Conservation (phyloP, 768 basidiomycete species). For the Lepiota venenata region DNA sequence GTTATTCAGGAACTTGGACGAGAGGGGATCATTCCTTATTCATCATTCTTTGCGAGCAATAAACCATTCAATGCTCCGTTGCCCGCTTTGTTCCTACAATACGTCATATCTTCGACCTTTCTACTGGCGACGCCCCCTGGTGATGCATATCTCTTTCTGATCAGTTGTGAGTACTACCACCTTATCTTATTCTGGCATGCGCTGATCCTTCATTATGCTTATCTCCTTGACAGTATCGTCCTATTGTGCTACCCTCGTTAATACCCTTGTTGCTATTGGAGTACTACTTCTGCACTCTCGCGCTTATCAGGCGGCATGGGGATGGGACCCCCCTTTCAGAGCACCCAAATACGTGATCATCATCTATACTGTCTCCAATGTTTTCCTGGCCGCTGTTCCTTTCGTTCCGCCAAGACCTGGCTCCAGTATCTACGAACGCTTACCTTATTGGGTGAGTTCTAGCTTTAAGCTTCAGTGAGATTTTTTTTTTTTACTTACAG, state of each 20-base stretch:
- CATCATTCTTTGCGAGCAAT: constrained; percentile 66
- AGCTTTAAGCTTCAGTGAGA: background rate
- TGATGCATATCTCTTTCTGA: constrained; percentile 70
- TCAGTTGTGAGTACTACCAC: constrained; percentile 46
- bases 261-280: constrained; percentile 57
- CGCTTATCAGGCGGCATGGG: constrained; percentile 32
- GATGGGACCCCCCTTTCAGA: constrained; percentile 66
- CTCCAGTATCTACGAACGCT: constrained; percentile 45
- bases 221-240: constrained; percentile 41
- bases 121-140: constrained; percentile 61
- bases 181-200: background rate
- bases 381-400: constrained; percentile 61
- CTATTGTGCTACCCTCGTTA: constrained; percentile 55
- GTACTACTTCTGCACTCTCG: constrained; percentile 57
- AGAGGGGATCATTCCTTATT: constrained; percentile 65
- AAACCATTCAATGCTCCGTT: constrained; percentile 69
- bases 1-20: constrained; percentile 74
- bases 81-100: constrained; percentile 61
- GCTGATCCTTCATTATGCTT: no score
- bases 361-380: constrained; percentile 61
- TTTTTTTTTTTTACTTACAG: no score
- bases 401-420: constrained; percentile 58
- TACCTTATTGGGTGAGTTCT: constrained; percentile 69
- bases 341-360: constrained; percentile 45
- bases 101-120: constrained; percentile 51